Evolutionary conservation across 495 filamentous ascomycete genomes (phyloP).

Genomic region (Hypomontagnella monticulosa): DNA sequence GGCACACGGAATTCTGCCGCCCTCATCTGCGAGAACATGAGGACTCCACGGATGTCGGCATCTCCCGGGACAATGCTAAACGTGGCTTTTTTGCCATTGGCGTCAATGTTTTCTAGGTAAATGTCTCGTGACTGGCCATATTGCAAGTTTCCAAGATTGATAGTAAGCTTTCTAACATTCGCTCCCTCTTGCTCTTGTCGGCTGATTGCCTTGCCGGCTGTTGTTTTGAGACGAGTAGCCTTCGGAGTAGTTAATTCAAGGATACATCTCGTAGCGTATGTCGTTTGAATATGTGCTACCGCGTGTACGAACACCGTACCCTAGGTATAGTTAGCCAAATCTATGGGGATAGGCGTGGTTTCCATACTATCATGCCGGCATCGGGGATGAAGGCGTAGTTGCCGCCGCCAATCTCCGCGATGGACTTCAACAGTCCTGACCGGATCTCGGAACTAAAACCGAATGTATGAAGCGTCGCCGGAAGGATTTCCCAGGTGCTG

Average conservation of each 20-base stretch:
- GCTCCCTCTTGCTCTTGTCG: constrained; percentile 27
- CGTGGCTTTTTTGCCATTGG: background rate
- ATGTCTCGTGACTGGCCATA: constrained; percentile 61
- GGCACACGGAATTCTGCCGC: background rate
- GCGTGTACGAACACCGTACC: constrained; percentile 59
- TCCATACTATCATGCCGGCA: constrained; percentile 57
- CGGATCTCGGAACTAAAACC: constrained; percentile 55
- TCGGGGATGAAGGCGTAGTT: constrained; percentile 61
- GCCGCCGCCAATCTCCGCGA: constrained; percentile 54
- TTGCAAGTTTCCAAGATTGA: constrained; percentile 54
- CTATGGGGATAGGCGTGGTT: background rate
- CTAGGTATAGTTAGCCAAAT: constrained; percentile 28
- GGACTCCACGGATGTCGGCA: constrained; percentile 39
- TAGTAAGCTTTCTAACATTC: constrained; percentile 33
- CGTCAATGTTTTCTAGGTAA: constrained; percentile 42
- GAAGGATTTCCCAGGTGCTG: constrained; percentile 41
- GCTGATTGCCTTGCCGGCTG: constrained; percentile 47
- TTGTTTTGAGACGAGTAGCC: constrained; percentile 46
- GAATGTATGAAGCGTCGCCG: constrained; percentile 57
- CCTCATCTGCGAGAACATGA: constrained; percentile 45
- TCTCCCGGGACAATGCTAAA: background rate
- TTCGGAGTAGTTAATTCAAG: constrained; percentile 49
- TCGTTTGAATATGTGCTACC: constrained; percentile 58
- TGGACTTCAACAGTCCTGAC: constrained; percentile 56
- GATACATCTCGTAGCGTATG: constrained; percentile 49